Evolutionary conservation across 179 eudicot species (phyloP), one percentile per base, ranked within the genome.

Genomic region (Carnegiea gigantea): DNA sequence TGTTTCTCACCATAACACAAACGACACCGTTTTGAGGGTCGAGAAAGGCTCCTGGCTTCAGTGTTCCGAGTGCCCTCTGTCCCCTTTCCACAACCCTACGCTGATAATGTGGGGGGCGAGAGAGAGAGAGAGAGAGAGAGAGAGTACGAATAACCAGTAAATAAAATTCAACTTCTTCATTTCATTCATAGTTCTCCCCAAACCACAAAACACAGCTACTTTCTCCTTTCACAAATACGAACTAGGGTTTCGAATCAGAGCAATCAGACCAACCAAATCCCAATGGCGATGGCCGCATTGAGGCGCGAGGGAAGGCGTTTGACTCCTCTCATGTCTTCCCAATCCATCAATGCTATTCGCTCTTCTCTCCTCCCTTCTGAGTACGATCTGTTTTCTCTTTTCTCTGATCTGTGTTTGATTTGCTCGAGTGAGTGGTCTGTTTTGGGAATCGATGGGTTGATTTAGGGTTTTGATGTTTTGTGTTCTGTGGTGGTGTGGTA

Each of bases 241-340:
- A 68, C 54, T 84, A 84, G 86, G 86, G 86, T 84, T 84, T 36
- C 84, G 20, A 64, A 40, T 23, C n/a, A 67, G 38, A 67, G 3
- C 15, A 60, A 81, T n/a, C 33, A 10, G 68, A 46, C 62, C 59
- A 77, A 70, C 53, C 26, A 67, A 79, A 76, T 76, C 86, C n/a
- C 75, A 76, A 85, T 85, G 87, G 87, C 87, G 85, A 85, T 85
- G 87, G 72, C 85, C 26, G 84, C 78, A 44, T 62, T 85, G 82
- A 86, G 95, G 81, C 90, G 92, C 30, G 93, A 94, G 82, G 90
- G 93, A 30, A 86, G 85, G 87, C 96, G 96, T 54, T 60, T 93
- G 78, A 81, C 83, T 79, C 85, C 97, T 74, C 80, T 92, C 73
- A 82, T 90, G 59, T 84, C 92, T 49, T 86, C 92, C 82, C 28